phyloP scores from a whole-genome alignment of 1,139 yeast genomes.

The Yamadazyma atlantica region DNA sequence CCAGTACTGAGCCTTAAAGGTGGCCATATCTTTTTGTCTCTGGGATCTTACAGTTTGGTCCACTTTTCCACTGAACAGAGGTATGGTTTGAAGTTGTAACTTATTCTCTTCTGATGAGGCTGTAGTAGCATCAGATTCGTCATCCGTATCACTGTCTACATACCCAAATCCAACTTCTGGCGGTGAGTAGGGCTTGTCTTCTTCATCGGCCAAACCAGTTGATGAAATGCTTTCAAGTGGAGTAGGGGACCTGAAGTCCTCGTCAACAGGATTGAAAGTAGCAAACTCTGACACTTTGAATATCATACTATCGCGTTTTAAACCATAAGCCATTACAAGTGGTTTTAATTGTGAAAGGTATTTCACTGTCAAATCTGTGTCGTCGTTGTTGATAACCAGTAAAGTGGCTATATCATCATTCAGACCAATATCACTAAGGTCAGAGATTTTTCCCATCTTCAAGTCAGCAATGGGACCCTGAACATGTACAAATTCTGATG shows the following conservation, averaged over 20 bases:
- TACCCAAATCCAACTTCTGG: conserved; percentile 43
- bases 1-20: conserved; percentile 7
- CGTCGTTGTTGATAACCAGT: conserved; percentile 17
- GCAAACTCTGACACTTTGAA: neutral
- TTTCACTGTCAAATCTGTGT: conserved; percentile 17
- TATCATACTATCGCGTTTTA: neutral
- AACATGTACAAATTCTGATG: neutral
- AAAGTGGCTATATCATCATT: conserved; percentile 19
- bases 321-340: conserved; percentile 24
- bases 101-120: neutral
- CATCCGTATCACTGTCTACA: conserved; percentile 24
- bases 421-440: conserved; percentile 18
- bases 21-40: too few species aligned
- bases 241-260: neutral
- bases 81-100: neutral
- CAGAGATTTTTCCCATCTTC: conserved; percentile 17
- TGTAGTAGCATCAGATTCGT: conserved; percentile 5
- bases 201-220: neutral
- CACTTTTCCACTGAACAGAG: too few species aligned
- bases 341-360: conserved; percentile 34
- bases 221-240: neutral
- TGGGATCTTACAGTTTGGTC: too few species aligned
- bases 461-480: conserved; percentile 16
- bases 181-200: conserved; percentile 19
- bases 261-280: too few species aligned